These are phyloP conservation scores for Hortiboletus rubellus DNA, from an alignment of 1,284 basidiomycete genomes.

Conservation along the genomic window DNA sequence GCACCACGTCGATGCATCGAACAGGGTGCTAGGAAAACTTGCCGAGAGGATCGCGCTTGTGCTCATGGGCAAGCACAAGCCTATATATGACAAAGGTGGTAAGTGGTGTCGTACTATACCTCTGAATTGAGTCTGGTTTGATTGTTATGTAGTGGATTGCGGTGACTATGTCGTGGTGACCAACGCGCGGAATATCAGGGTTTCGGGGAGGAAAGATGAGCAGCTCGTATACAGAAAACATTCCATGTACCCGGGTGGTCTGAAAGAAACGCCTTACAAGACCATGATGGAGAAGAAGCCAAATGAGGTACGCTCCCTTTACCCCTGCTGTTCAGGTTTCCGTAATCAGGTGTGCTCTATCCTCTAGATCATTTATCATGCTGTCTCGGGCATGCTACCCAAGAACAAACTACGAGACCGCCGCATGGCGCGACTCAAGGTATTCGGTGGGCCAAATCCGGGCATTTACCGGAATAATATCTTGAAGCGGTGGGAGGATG, in stretches of 20 bases:
- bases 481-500: slow-evolving; percentile 75
- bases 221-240: slow-evolving; percentile 91
- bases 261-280: slow-evolving; percentile 87
- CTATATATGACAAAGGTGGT: slow-evolving; percentile 93
- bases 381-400: slow-evolving; percentile 95
- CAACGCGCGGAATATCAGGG: slow-evolving; percentile 80
- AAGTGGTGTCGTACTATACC: slow-evolving; percentile 28
- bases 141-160: slow-evolving; percentile 68
- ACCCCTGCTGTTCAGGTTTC: background rate
- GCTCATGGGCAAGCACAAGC: slow-evolving; percentile 99
- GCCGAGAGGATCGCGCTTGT: slow-evolving; percentile 93
- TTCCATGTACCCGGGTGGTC: slow-evolving; percentile 90
- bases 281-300: slow-evolving; percentile 84
- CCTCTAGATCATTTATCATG: slow-evolving; percentile 88
- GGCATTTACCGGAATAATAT: slow-evolving; percentile 69
- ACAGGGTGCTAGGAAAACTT: slow-evolving; percentile 89
- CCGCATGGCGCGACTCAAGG: slow-evolving; percentile 80
- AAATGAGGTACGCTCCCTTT: slow-evolving; percentile 73
- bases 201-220: slow-evolving; percentile 88
- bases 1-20: slow-evolving; percentile 93
- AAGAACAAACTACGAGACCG: slow-evolving; percentile 92
- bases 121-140: background rate
- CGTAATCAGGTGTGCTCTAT: background rate
- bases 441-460: slow-evolving; percentile 77
- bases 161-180: slow-evolving; percentile 99